Evolutionary conservation across 2,329 filamentous ascomycete genomes (phyloP), one percentile per base, ranked within the genome.

Genomic region (Arthroderma sp.): DNA sequence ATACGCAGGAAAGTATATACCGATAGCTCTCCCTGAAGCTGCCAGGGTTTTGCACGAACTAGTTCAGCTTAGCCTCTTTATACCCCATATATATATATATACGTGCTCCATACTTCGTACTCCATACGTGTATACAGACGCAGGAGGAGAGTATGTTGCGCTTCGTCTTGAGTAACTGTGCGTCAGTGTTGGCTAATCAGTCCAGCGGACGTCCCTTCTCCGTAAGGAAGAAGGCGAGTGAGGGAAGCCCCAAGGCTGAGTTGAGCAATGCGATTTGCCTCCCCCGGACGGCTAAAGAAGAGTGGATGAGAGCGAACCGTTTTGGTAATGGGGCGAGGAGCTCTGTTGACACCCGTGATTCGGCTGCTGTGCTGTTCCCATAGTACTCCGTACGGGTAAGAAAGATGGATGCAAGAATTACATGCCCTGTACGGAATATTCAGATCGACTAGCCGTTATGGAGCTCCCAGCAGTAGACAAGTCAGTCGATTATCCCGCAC

Each of bases 261-360:
- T n/a, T n/a, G n/a, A n/a, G 23, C 25, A 6, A 28, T 49, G 15
- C 44, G 44, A 51, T 51, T 51, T 51, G 44, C 44, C 25, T 33
- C 28, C 44, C 23, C 6, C 5, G 15, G 21, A 9, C 23, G 15
- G 44, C 25, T 13, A 8, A 43, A 47, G 25, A 31, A 25, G 23
- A 33, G 25, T 33, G 44, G 28, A 33, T 19, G 44, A 33, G 28
- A 31, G 25, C 44, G 44, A 51, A 33, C 23, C 44, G 44, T 51
- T 51, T 51, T 25, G 23, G 13, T 28, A 28, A 49, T 49, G 43
- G 43, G 44, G 44, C 44, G 44, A 33, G 5, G 23, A 15, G 13
- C 44, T 51, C 44, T 51, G 44, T 31, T 51, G 44, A 51, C 44
- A 51, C 44, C 44, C 44, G 44, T 51, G 44, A 51, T 51, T 38